phyloP scores from a whole-genome alignment of 2,329 filamentous ascomycete species.

The Fusarium acutatum region DNA sequence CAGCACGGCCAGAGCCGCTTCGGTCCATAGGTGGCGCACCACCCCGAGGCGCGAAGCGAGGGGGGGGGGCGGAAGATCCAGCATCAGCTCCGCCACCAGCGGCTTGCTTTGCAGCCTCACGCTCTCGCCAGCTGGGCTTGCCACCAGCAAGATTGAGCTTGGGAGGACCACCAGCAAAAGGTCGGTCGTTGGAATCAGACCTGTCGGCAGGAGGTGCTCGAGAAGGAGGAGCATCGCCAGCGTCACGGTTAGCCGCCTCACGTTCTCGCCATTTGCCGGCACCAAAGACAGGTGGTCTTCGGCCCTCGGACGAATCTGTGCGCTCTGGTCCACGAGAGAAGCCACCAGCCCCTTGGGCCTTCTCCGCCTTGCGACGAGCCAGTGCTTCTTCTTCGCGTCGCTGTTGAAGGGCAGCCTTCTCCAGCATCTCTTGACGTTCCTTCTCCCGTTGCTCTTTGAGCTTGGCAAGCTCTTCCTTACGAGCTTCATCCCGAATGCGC shows the following conservation, averaged over 20 bases:
- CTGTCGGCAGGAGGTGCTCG: slow-evolving; percentile 51
- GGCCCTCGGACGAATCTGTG: slow-evolving; percentile 43
- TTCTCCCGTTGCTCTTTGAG: slow-evolving; percentile 71
- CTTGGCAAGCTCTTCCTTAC: slow-evolving; percentile 73
- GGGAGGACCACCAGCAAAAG: slow-evolving; percentile 60
- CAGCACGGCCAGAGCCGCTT: slow-evolving; percentile 53
- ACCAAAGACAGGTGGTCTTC: slow-evolving; percentile 47
- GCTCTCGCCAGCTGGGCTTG: slow-evolving; percentile 78
- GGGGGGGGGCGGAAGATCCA: slow-evolving; percentile 46
- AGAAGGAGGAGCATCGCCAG: slow-evolving; percentile 43
- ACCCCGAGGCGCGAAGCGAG: slow-evolving; percentile 50
- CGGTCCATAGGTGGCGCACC: slow-evolving; percentile 55
- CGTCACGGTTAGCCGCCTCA: slow-evolving; percentile 43
- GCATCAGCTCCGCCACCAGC: slow-evolving; percentile 51
- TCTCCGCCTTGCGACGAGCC: slow-evolving; percentile 75
- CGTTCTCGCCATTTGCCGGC: slow-evolving; percentile 55
- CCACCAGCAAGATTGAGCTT: slow-evolving; percentile 64
- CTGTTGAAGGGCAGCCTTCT: slow-evolving; percentile 74
- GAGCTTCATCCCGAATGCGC: slow-evolving; percentile 80
- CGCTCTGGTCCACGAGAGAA: slow-evolving; percentile 45
- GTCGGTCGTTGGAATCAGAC: slow-evolving; percentile 58
- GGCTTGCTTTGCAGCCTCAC: slow-evolving; percentile 64
- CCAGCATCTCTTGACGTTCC: slow-evolving; percentile 73
- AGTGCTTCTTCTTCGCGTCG: slow-evolving; percentile 90
- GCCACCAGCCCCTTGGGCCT: slow-evolving; percentile 53